phyloP scores from a whole-genome alignment of 2,329 filamentous ascomycete genomes.

The Fusarium chuoi region DNA sequence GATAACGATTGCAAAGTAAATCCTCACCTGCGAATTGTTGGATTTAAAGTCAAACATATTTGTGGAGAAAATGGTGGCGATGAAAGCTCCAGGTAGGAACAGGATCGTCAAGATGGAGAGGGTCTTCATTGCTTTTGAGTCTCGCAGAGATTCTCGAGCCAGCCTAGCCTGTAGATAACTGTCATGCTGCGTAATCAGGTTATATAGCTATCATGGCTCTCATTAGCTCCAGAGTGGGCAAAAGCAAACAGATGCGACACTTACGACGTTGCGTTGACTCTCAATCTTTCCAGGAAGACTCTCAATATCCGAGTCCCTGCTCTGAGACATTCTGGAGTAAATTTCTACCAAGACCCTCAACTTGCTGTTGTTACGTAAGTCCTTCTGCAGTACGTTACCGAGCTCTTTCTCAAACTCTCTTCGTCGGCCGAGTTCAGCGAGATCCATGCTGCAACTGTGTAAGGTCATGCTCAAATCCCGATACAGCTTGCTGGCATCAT shows the following conservation, averaged over 20 bases:
- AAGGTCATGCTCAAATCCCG: not conserved
- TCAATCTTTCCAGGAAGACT: not conserved
- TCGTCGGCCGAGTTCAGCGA: not conserved
- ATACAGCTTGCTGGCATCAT: not conserved
- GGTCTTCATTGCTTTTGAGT: not conserved
- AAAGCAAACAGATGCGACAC: no score
- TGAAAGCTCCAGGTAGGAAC: not conserved
- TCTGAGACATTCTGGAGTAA: not conserved
- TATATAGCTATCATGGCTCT: no score
- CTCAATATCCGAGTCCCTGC: not conserved
- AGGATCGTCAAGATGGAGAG: not conserved
- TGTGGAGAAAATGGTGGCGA: not conserved
- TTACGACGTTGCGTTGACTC: not conserved
- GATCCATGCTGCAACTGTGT: not conserved
- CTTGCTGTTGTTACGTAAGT: not conserved
- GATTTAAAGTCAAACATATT: not conserved
- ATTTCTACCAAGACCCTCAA: not conserved
- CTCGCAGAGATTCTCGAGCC: not conserved
- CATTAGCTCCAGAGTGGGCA: no score
- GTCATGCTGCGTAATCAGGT: not conserved
- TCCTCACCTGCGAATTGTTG: not conserved
- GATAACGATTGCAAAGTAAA: not conserved
- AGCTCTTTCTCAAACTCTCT: not conserved
- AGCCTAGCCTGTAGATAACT: not conserved
- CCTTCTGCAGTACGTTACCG: rapidly evolving